Evolutionary conservation across 2,329 filamentous ascomycete genomes (phyloP), one percentile per base, ranked within the genome.

Genomic region (Exophiala bonariae): DNA sequence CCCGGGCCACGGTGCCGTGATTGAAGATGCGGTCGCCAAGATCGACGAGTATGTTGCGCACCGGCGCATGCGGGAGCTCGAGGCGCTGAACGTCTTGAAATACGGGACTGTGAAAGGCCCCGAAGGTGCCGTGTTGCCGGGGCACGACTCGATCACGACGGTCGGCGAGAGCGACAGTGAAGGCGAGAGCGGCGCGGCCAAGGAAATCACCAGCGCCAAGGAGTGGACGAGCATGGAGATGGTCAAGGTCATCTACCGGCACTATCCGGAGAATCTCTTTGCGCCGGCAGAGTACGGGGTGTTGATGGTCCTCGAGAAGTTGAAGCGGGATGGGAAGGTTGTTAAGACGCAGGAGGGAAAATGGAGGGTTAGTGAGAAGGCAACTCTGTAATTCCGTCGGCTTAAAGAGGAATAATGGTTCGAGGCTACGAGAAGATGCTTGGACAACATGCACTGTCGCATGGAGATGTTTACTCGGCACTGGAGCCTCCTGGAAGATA

Each of bases 41-140:
- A 86, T 97, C 43, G 59, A 71, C 16, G 89, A 96, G 66, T 97
- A 99, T 63, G 87, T 97, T 57, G 66, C 74, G 50, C 93, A 97
- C 70, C 78, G 92, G 23, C 79, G 82, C 60, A 79, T 87, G 69
- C 79, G 93, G 17, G 92, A 97, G 67, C 75, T 82, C 30, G 87
- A 95, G 64, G 82, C 95, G 3, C 55, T 93, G 14, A 76, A 79
- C 45, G 81, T 85, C 0, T 65, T 95, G 57, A 69, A 69, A 33
- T 71, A 70, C 35, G 63, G 69, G 9, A 67, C 63, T 4, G 44
- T 48, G 4, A 55, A 37, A 16, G 17, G 28, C 31, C 52, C 57
- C 2, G 38, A 50, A 13, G 37, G 47, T 3, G 19, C 19, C 10
- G 43, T 45, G 13, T 36, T 37, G 16, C 28, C 49, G 16, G 36